phyloP scores from a whole-genome alignment of 2,329 filamentous ascomycete species.

The Colletotrichum magnum region DNA sequence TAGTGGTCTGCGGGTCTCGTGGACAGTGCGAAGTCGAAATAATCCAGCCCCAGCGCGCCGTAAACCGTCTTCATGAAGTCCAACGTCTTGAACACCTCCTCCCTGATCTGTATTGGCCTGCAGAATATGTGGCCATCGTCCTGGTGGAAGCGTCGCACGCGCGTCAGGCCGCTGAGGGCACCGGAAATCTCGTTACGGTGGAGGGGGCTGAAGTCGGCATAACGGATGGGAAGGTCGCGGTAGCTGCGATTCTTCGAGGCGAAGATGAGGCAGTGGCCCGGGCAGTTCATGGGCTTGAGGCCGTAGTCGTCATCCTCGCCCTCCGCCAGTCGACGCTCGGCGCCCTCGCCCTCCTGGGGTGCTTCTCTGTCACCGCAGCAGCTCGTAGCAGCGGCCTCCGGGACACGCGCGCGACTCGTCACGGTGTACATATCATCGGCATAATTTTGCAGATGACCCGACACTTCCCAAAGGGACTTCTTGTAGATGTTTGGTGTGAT shows the following conservation, averaged over 20 bases:
- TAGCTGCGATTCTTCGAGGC: conserved; percentile 81
- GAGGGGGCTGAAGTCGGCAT: conserved; percentile 89
- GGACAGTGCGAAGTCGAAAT: conserved; percentile 83
- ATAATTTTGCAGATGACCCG: conserved; percentile 91
- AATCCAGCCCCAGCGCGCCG: conserved; percentile 76
- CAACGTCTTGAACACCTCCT: conserved; percentile 81
- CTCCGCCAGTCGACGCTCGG: conserved; percentile 41
- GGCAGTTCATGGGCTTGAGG: conserved; percentile 94
- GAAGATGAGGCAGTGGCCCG: conserved; percentile 89
- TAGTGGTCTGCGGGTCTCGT: conserved; percentile 83
- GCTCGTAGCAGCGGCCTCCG: conserved; percentile 31
- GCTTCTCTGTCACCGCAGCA: conserved; percentile 50
- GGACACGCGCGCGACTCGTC: conserved; percentile 60
- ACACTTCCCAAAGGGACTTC: conserved; percentile 86
- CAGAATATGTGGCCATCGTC: conserved; percentile 95
- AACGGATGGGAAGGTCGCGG: conserved; percentile 84
- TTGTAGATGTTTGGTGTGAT: conserved; percentile 94
- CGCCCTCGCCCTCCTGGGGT: conserved; percentile 37
- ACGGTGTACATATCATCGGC: conserved; percentile 94
- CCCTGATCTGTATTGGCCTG: conserved; percentile 79
- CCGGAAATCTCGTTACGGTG: conserved; percentile 90
- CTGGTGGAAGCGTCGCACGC: conserved; percentile 89
- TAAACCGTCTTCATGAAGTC: conserved; percentile 83
- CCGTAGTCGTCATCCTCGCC: conserved; percentile 82
- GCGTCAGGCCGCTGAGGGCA: conserved; percentile 83